Conservation (phyloP, 2,329 filamentous ascomycete genomes). For the Scedosporium dehoogii region DNA sequence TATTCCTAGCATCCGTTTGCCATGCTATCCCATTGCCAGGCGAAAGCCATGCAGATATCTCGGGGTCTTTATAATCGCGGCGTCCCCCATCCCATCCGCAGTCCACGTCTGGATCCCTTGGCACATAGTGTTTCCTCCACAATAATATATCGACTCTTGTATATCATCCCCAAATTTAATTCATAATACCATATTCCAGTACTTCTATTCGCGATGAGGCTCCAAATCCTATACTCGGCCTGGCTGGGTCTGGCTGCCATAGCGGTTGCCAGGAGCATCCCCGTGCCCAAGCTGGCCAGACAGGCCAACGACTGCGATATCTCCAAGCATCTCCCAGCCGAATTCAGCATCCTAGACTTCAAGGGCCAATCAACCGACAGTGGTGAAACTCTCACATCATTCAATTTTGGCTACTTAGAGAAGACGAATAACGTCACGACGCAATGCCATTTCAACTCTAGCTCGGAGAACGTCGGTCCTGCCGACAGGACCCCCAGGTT, state of each 20-base stretch:
- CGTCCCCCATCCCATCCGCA: no score
- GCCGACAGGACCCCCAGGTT: conserved; percentile 25
- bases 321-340: conserved; percentile 19
- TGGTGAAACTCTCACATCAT: conserved; percentile 19
- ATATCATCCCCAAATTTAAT: neutral
- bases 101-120: neutral
- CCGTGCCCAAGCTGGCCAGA: neutral
- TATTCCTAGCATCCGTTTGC: no score
- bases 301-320: neutral
- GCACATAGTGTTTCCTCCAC: neutral
- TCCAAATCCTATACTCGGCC: neutral
- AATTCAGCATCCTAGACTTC: conserved; percentile 30
- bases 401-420: conserved; percentile 32
- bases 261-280: neutral
- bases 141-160: neutral
- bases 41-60: no score
- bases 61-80: no score
- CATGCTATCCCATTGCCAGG: no score
- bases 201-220: neutral
- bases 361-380: conserved; percentile 21
- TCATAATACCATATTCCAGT: neutral
- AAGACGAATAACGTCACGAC: conserved; percentile 28
- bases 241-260: neutral
- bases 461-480: conserved; percentile 24
- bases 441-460: conserved; percentile 31